Evolutionary conservation across 257 asterid genomes (phyloP).

Genomic region (Plantago ovata): DNA sequence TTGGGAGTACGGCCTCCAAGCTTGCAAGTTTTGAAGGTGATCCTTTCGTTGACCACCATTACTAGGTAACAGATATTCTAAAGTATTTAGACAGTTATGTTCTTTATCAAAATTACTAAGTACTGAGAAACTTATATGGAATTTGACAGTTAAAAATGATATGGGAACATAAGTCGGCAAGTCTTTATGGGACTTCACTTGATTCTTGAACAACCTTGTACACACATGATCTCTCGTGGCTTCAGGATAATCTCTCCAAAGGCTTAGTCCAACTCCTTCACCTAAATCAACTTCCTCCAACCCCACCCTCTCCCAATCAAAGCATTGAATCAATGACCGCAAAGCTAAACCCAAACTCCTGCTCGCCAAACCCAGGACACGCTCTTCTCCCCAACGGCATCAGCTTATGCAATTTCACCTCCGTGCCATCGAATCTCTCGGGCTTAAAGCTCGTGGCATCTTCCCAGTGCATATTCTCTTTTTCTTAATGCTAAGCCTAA

Average conservation of each 20-base stretch:
- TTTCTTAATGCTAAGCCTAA: background rate
- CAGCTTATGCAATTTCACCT: slow-evolving; percentile 5
- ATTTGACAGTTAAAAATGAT: background rate
- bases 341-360: slow-evolving; percentile 15
- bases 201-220: slow-evolving; percentile 9
- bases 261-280: slow-evolving; percentile 34
- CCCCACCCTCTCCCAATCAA: slow-evolving; percentile 21
- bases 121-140: no score
- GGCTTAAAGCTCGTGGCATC: slow-evolving; percentile 15
- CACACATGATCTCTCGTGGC: slow-evolving; percentile 22
- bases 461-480: background rate
- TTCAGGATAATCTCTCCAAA: slow-evolving; percentile 22
- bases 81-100: no score
- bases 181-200: background rate
- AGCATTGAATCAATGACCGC: slow-evolving; percentile 24
- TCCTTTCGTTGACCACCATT: no score
- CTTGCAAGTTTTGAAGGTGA: no score
- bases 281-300: slow-evolving; percentile 26
- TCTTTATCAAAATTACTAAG: no score
- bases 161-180: background rate
- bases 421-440: slow-evolving; percentile 20
- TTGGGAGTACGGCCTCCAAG: no score
- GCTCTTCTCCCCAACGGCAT: slow-evolving; percentile 22
- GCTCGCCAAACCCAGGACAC: slow-evolving; percentile 21
- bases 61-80: no score